Evolutionary conservation across 257 asterid genomes (phyloP).

Genomic region (Penstemon barbatus): DNA sequence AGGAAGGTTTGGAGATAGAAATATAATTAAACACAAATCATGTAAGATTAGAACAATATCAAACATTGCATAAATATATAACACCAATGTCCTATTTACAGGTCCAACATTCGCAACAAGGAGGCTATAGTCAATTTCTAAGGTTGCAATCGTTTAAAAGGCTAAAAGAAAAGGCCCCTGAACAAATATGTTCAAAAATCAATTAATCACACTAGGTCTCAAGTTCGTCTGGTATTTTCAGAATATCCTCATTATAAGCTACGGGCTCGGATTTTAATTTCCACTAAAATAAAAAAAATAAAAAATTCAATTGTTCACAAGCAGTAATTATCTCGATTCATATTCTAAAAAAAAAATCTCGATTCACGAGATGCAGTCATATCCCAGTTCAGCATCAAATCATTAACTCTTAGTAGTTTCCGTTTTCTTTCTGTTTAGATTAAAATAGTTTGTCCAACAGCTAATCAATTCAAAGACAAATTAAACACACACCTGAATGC

Average conservation of each 20-base stretch:
- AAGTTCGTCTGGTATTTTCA: background rate
- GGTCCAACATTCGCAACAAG: too few species aligned
- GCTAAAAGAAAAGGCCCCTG: background rate
- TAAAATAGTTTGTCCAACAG: background rate
- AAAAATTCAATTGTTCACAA: background rate
- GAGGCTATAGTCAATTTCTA: too few species aligned
- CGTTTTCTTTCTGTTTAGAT: background rate
- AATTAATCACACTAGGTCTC: conserved; percentile 8
- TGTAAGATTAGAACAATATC: background rate
- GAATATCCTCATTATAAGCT: background rate
- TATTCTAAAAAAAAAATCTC: too few species aligned
- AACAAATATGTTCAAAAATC: conserved; percentile 7
- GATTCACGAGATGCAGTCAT: background rate
- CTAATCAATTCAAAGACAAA: conserved; percentile 11
- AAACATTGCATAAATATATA: too few species aligned
- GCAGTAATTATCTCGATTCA: background rate
- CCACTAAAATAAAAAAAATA: too few species aligned
- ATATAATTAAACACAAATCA: too few species aligned
- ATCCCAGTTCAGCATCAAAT: background rate
- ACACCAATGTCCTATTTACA: too few species aligned
- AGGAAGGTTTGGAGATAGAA: too few species aligned
- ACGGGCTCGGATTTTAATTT: background rate
- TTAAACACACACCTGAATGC: conserved; percentile 12
- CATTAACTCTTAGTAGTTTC: background rate
- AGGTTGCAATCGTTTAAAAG: too few species aligned